Evolutionary conservation across 768 basidiomycete genomes (phyloP).

Genomic region (Termitomyces sp.): DNA sequence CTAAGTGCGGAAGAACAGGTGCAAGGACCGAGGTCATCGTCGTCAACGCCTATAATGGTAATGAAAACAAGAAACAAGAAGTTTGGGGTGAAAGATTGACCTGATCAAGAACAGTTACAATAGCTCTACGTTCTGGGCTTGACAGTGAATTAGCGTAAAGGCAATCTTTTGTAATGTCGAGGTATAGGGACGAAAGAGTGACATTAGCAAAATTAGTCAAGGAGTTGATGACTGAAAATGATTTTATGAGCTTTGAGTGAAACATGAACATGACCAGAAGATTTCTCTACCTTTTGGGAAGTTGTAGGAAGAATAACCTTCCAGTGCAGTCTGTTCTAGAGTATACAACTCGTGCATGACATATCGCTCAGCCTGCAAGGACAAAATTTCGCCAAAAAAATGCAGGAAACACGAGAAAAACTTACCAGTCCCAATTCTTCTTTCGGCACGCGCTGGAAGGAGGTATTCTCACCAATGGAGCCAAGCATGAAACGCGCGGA

Average conservation of each 20-base stretch:
- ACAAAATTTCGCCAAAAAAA: not conserved
- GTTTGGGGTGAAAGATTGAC: slow-evolving; percentile 27
- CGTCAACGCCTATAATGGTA: slow-evolving; percentile 47
- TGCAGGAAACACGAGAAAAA: slow-evolving; percentile 6
- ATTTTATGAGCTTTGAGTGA: not conserved
- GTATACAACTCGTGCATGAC: slow-evolving; percentile 79
- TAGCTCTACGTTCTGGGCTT: slow-evolving; percentile 52
- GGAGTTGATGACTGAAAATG: slow-evolving; percentile 56
- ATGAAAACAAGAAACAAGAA: slow-evolving; percentile 7
- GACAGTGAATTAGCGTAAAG: slow-evolving; percentile 66
- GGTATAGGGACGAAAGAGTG: slow-evolving; percentile 86
- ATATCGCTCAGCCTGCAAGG: slow-evolving; percentile 69
- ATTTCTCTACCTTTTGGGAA: slow-evolving; percentile 69
- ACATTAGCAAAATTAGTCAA: slow-evolving; percentile 76
- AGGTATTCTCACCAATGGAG: slow-evolving; percentile 48
- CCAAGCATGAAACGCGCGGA: slow-evolving; percentile 84
- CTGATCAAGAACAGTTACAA: slow-evolving; percentile 68
- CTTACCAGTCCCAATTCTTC: slow-evolving; percentile 63
- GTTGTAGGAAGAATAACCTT: slow-evolving; percentile 68
- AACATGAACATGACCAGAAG: not conserved
- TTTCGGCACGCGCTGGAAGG: slow-evolving; percentile 31
- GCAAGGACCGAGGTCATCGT: slow-evolving; percentile 70
- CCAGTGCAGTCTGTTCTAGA: slow-evolving; percentile 62
- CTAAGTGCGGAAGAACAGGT: slow-evolving; percentile 85
- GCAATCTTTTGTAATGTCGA: slow-evolving; percentile 87